phyloP scores from a whole-genome alignment of 1,139 yeast genomes.

The Saccharomyces hybrid region DNA sequence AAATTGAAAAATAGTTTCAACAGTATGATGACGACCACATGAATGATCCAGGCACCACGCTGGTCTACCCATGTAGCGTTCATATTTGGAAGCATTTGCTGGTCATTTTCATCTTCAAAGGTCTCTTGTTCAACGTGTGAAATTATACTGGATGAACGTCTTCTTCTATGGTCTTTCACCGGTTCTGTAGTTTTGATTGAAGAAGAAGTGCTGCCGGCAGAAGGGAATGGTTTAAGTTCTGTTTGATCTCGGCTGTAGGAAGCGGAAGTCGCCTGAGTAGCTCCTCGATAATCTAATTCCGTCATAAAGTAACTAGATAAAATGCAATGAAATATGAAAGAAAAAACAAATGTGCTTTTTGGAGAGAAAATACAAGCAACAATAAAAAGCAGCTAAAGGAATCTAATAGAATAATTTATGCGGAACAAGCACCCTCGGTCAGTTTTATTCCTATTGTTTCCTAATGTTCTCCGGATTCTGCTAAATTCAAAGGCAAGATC shows the following conservation, averaged over 20 bases:
- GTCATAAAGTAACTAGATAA: not conserved
- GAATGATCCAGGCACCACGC: constrained; percentile 94
- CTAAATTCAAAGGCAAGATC: not conserved
- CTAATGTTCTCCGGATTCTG: not conserved
- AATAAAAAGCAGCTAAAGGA: not conserved
- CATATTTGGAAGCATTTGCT: constrained; percentile 76
- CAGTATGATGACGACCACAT: constrained; percentile 68
- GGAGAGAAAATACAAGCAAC: not conserved
- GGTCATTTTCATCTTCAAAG: constrained; percentile 86
- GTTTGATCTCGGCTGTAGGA: not conserved
- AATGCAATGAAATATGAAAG: not conserved
- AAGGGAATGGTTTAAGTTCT: constrained; percentile 22
- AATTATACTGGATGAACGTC: constrained; percentile 63
- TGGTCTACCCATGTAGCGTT: constrained; percentile 95
- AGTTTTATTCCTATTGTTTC: not conserved
- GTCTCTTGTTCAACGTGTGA: constrained; percentile 91
- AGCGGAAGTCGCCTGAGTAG: not conserved
- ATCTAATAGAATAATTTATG: too few relatives aligned
- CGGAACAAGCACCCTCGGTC: not conserved
- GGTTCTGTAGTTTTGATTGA: constrained; percentile 22
- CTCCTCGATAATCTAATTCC: not conserved
- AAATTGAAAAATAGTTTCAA: constrained; percentile 71
- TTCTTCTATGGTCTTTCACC: constrained; percentile 34
- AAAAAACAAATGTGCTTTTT: not conserved
- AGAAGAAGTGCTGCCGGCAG: constrained; percentile 5